phyloP scores from a whole-genome alignment of 176 grass and related monocot genomes.

The Musa acuminata region DNA sequence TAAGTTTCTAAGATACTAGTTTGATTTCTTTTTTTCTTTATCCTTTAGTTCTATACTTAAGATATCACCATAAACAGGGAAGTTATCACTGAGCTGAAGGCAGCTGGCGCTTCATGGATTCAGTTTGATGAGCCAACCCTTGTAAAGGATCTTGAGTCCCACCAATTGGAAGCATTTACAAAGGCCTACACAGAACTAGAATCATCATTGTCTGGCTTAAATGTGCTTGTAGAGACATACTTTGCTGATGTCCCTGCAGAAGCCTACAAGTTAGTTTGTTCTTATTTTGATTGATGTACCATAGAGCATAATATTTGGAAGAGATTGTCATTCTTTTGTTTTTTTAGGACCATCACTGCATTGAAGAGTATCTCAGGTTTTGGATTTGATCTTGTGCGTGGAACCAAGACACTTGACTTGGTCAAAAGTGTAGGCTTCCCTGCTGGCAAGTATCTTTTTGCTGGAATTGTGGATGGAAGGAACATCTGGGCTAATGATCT shows the following conservation, averaged over 20 bases:
- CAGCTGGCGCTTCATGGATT: constrained; percentile 85
- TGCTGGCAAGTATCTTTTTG: constrained; percentile 76
- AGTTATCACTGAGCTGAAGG: constrained; percentile 80
- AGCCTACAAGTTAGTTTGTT: constrained; percentile 65
- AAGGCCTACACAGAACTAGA: constrained; percentile 56
- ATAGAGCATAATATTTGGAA: neutral
- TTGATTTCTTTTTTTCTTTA: neutral
- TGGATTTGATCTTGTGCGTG: constrained; percentile 84
- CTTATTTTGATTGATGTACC: neutral
- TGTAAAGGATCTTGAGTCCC: constrained; percentile 66
- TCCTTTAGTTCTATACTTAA: neutral
- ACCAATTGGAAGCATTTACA: constrained; percentile 74
- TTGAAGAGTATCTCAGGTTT: constrained; percentile 57
- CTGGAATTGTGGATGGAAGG: constrained; percentile 87
- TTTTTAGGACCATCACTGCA: constrained; percentile 56
- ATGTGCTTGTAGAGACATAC: constrained; percentile 92
- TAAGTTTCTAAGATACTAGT: neutral
- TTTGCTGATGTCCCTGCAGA: constrained; percentile 89
- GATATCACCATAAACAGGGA: constrained; percentile 33
- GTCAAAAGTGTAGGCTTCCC: constrained; percentile 56
- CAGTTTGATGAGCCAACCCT: constrained; percentile 97
- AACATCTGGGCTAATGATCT: constrained; percentile 97
- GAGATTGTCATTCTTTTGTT: neutral
- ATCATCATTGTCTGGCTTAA: constrained; percentile 61
- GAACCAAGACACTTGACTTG: constrained; percentile 74